Base-by-base conservation (phyloP, 225 moss, liverwort and hornwort species). In the Sphagnum contortum region DNA sequence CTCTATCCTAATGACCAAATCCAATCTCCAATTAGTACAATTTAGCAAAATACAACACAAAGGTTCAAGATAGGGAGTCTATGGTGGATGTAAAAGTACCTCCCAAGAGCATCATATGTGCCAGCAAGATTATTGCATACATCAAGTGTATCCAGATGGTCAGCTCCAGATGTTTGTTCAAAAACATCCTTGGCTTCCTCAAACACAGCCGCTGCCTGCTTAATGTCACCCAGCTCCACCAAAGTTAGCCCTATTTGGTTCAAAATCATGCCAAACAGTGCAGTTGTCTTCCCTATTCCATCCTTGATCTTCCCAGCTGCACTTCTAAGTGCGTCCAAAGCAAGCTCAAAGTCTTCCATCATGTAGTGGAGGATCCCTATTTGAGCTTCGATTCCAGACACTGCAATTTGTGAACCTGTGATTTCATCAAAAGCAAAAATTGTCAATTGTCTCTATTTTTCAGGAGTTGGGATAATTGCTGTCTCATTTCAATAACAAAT, bases 51-150 rank as follows among this genome's bases (percentile, higher is more conserved):
- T 29, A 29, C 29, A 29, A 29, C 29, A 29, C 29, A 29, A 29
- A 29, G 29, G 29, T 29, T 29, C 29, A 29, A 29, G 29, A 29
- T 29, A 29, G 29, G 29, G 29, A 29, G 29, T 29, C 29, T 29
- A 29, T 48, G 11, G 52, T 9, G 62, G n/a, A 8, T 14, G 5
- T 12, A 9, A 50, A 10, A 53, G 48, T 69, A 98, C 96, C 92
- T 81, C 75, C 88, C 88, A 59, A 90, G 81, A 59, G 69, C 83
- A 68, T 87, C 85, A n/a, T 87, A 98, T 6, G 90, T 72, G 69
- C 82, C 79, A 10, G 96, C 96, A 46, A 98, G 90, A 59, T 92
- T 98, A 14, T 80, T 87, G 71, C 92, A 89, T 3, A 91, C 90
- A 49, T 87, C 87, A 12, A 98, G 70, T 0, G 92, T 90, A 8